A percentile compares a stretch with the other conserved stretches of the same genome.
Evolutionary conservation across 2,329 filamentous ascomycete genomes (phyloP).

Genomic region (Bipolaris oryzae): DNA sequence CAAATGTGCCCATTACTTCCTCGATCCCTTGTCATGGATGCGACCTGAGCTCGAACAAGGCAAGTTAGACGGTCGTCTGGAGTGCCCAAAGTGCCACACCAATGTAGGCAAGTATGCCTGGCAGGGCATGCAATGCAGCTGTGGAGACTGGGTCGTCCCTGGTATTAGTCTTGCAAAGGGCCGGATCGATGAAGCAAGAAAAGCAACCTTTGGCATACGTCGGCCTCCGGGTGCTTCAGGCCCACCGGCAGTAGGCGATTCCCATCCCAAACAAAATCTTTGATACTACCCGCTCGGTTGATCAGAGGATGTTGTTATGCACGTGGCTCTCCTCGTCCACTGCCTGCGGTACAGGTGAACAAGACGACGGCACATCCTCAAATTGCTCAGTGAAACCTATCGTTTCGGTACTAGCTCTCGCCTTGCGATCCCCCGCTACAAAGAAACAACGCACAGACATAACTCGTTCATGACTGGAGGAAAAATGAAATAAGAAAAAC

Average conservation of each 20-base stretch:
- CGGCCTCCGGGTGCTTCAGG: slow-evolving; percentile 38
- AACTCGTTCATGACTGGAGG: neutral
- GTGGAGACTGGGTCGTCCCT: slow-evolving; percentile 87
- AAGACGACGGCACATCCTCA: neutral
- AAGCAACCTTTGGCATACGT: slow-evolving; percentile 39
- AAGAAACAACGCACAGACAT: neutral
- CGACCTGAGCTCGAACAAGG: slow-evolving; percentile 80
- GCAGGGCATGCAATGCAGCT: slow-evolving; percentile 93
- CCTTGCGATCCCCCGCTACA: neutral
- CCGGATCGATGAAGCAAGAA: slow-evolving; percentile 73
- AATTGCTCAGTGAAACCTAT: neutral
- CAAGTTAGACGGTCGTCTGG: slow-evolving; percentile 79
- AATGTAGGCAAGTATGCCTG: slow-evolving; percentile 93
- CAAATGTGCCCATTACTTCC: slow-evolving; percentile 82
- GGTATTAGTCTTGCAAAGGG: slow-evolving; percentile 85
- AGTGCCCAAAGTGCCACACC: slow-evolving; percentile 83
- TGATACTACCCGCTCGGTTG: slow-evolving; percentile 1
- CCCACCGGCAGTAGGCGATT: slow-evolving; percentile 11
- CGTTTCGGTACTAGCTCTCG: neutral
- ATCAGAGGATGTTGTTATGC: too few relatives aligned
- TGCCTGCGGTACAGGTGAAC: neutral
- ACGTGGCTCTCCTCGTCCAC: neutral
- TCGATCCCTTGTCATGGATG: slow-evolving; percentile 97
- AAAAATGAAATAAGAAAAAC: neutral
- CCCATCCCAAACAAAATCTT: slow-evolving; percentile 16